Base-by-base conservation (phyloP, 306 rosid species). In the Vigna reflexopilosa region DNA sequence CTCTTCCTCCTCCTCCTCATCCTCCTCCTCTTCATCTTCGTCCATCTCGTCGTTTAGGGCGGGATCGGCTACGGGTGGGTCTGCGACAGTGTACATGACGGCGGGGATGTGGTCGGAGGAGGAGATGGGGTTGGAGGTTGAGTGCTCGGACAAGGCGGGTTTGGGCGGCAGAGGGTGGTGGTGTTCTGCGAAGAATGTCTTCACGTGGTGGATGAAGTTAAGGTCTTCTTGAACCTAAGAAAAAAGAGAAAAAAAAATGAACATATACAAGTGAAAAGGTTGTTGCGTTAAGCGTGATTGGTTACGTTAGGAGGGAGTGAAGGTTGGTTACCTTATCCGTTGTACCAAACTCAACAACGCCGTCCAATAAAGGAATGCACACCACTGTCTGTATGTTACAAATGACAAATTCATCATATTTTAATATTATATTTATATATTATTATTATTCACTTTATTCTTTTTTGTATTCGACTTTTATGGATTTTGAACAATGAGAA, bases 311-410 rank as follows among this genome's bases (percentile, higher is more conserved):
- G 14, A 9, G 28, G 24, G 38, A 70, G 28, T 4, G 1, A 8
- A 1, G 9, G 63, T 19, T 54, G 5, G 26, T 44, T 75, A 93
- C 98, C 95, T 80, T 92, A 4, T 91, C 94, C 0, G 87, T 89
- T 54, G 97, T 88, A 79, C 99, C 99, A 0, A 95, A 70, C 71
- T 95, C 99, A n/a, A 95, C 97, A 14, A 95, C 98, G 45, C 98
- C 99, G 64, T 89, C 94, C 12, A 88, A 80, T 9, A 95, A 74
- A 56, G 99, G 99, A 87, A 95, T 88, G 86, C 99, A 95, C 61
- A 95, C 88, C 59, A 95, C 98, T 0, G 99, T 93, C 93, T 95
- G 93, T 40, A 85, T 34, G 61, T 4, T 45, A 20, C 58, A 67
- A 49, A 77, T 2, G 34, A 17, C 19, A 58, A 26, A 58, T 0